These are phyloP conservation scores for Vickermania ingenoplastis DNA, from an alignment of 208 protist species.

Conservation along the genomic window DNA sequence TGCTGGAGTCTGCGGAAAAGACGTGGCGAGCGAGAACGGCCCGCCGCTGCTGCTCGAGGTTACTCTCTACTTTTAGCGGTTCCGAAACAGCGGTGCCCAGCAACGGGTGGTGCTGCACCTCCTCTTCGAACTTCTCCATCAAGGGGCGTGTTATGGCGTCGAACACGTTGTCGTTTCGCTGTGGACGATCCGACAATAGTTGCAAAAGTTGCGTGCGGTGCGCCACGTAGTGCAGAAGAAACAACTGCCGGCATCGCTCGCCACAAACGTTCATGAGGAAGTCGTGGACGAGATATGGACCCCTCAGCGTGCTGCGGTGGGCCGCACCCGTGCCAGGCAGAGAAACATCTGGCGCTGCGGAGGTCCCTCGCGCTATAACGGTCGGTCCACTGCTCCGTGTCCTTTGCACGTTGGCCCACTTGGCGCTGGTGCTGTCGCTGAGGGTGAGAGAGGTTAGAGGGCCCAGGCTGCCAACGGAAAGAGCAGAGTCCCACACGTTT, in stretches of 20 bases:
- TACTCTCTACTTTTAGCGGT: constrained; percentile 21
- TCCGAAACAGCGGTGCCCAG: constrained; percentile 8
- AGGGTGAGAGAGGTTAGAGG: no score
- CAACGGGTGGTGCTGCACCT: background rate
- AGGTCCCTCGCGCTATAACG: background rate
- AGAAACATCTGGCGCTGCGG: no score
- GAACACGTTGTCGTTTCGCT: background rate
- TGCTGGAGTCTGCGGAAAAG: constrained; percentile 33
- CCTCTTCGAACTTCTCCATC: background rate
- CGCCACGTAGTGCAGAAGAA: constrained; percentile 16
- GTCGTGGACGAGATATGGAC: constrained; percentile 21
- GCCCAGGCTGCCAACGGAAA: background rate
- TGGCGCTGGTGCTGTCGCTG: constrained; percentile 6
- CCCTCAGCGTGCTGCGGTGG: constrained; percentile 7
- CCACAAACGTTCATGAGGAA: constrained; percentile 23
- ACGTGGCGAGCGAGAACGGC: constrained; percentile 36
- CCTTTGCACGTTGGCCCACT: background rate
- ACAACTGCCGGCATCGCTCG: constrained; percentile 15
- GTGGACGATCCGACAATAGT: background rate
- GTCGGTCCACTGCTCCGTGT: background rate
- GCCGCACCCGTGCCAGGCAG: background rate
- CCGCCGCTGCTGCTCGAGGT: constrained; percentile 39
- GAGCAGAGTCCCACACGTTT: constrained; percentile 20
- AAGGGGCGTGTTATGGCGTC: background rate
- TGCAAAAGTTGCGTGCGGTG: constrained; percentile 3